Conservation (phyloP, 1,284 basidiomycete species). For the Entoloma clypeatum region DNA sequence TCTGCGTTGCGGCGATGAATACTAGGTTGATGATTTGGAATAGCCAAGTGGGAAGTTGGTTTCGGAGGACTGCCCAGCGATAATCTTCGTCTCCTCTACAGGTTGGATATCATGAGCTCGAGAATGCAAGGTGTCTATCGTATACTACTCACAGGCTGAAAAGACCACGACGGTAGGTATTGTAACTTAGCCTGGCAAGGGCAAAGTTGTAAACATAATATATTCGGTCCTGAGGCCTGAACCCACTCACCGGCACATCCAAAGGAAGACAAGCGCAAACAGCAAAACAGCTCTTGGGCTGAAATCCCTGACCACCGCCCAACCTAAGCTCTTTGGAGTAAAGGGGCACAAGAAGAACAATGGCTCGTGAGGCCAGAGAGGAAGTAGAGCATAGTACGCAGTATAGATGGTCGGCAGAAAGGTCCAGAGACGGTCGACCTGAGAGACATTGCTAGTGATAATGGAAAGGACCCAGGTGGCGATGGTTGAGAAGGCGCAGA, state of each 20-base stretch:
- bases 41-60: conserved; percentile 59
- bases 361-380: conserved; percentile 54
- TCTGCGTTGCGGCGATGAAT: conserved; percentile 81
- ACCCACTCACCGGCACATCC: conserved; percentile 59
- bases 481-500: conserved; percentile 48
- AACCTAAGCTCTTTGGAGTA: conserved; percentile 46
- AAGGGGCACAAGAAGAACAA: conserved; percentile 50
- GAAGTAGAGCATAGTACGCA: conserved; percentile 68
- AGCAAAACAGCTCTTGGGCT: conserved; percentile 72
- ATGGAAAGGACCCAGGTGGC: conserved; percentile 56
- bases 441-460: conserved; percentile 77
- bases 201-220: neutral
- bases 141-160: conserved; percentile 57
- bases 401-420: conserved; percentile 80
- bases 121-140: neutral
- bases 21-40: conserved; percentile 81
- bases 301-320: conserved; percentile 42
- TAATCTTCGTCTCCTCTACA: conserved; percentile 78
- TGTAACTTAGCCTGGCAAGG: conserved; percentile 65
- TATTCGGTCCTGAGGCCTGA: neutral
- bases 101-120: conserved; percentile 6
- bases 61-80: conserved; percentile 79
- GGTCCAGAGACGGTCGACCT: conserved; percentile 79
- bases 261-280: conserved; percentile 60
- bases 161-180: conserved; percentile 82